Percentiles rank a stretch among this genome's conserved stretches.
Evolutionary conservation across 352 stramenopile genomes (phyloP).

Genomic region (Globisporangium cystogenes): DNA sequence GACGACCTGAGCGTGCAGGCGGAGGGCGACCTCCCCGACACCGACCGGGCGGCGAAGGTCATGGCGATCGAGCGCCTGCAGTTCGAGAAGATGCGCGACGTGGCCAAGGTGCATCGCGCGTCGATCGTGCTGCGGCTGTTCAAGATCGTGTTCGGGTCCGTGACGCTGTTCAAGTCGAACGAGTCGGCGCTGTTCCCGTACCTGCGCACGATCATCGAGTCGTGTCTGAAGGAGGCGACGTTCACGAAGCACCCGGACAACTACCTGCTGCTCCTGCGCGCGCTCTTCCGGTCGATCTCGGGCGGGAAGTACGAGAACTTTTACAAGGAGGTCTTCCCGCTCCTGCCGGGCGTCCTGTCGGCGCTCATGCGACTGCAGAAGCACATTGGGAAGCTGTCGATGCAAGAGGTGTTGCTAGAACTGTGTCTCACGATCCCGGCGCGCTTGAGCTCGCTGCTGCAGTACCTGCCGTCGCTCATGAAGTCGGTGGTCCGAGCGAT

Average conservation of each 20-base stretch:
- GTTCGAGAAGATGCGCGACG: slow-evolving; percentile 77
- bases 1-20: slow-evolving; percentile 85
- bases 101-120: slow-evolving; percentile 65
- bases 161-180: slow-evolving; percentile 95
- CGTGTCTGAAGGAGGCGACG: slow-evolving; percentile 89
- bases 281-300: slow-evolving; percentile 95
- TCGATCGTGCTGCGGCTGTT: slow-evolving; percentile 91
- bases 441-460: slow-evolving; percentile 93
- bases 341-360: slow-evolving; percentile 92
- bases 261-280: slow-evolving; percentile 92
- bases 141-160: slow-evolving; percentile 95
- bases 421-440: slow-evolving; percentile 96
- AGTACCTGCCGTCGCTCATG: slow-evolving; percentile 96
- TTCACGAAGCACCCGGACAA: slow-evolving; percentile 91
- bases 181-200: slow-evolving; percentile 93
- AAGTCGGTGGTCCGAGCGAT: slow-evolving; percentile 94
- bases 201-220: slow-evolving; percentile 92
- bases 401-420: slow-evolving; percentile 94
- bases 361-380: slow-evolving; percentile 92
- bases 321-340: slow-evolving; percentile 95
- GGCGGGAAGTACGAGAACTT: slow-evolving; percentile 98
- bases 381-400: slow-evolving; percentile 73
- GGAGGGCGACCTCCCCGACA: slow-evolving; percentile 73
- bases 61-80: slow-evolving; percentile 61
- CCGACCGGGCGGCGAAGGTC: slow-evolving; percentile 69